Base-by-base conservation (phyloP, 192 early-diverging fungal species). In the Gamsiella multidivaricata region DNA sequence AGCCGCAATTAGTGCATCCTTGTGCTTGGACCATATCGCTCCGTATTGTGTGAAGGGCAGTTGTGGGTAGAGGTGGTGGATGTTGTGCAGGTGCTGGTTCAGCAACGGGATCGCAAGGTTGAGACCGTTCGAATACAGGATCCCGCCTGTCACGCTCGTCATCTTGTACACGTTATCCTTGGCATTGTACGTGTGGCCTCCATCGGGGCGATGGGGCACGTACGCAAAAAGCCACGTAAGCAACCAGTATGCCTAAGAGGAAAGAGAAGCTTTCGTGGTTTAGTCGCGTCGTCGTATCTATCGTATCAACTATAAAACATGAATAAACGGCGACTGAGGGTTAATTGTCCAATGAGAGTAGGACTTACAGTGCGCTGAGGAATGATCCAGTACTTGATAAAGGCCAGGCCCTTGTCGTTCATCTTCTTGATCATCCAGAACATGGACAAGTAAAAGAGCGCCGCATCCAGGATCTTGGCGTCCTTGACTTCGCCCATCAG, bases 21-120 rank as follows among this genome's bases (percentile, higher is more conserved):
- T 76, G 58, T 76, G 61, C 31, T 76, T 76, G 49, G 64, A 39
- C 72, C 72, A 76, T 43, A 76, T 67, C 14, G 36, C 50, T 6
- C 65, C 72, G 11, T 76, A 67, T 23, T 65, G 65, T 0, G 72
- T 76, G 36, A 76, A 76, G 34, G 72, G 72, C 14, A 76, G 22
- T 10, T 76, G 72, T 15, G 72, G 72, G 46, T 76, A 76, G 26
- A 76, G 26, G 23, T 67, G 72, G 17, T 76, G 72, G 53, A 76
- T 76, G 39, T 76, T 76, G 58, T 76, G 72, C 56, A 74, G 25
- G 34, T 76, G 72, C 18, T 76, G 72, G 59, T 76, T 76, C 57
- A 76, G 41, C 52, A 76, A 28, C 1, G 72, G 72, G 31, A 76
- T 46, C 12, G 72, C 72, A 11, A 76, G 47, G 39, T 76, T 76